A percentile compares a stretch with the other conserved stretches of the same genome.
Conservation (phyloP, 2,329 filamentous ascomycete genomes). For the Akanthomyces lecanii region DNA sequence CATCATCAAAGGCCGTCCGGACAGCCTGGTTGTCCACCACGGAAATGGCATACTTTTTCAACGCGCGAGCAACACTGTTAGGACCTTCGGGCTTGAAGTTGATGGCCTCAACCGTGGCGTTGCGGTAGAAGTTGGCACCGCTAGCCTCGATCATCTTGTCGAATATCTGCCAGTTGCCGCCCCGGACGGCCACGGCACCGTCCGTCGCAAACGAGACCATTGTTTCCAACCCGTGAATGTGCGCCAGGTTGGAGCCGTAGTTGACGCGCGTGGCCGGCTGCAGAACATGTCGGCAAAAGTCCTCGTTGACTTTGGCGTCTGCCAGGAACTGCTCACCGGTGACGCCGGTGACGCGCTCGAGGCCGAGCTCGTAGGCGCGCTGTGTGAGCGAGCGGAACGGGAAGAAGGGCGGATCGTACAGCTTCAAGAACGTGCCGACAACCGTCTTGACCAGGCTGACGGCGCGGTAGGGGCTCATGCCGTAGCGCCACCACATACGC, state of each 20-base stretch:
- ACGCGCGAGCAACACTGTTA: constrained; percentile 34
- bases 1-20: constrained; percentile 63
- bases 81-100: constrained; percentile 38
- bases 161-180: constrained; percentile 95
- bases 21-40: constrained; percentile 38
- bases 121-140: constrained; percentile 56
- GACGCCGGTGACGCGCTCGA: constrained; percentile 61
- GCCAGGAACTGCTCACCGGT: constrained; percentile 72
- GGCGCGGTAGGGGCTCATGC: constrained; percentile 69
- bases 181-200: constrained; percentile 71
- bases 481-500: constrained; percentile 83
- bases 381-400: constrained; percentile 75
- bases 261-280: constrained; percentile 92
- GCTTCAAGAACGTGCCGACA: constrained; percentile 67
- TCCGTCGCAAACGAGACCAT: constrained; percentile 90
- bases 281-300: constrained; percentile 75
- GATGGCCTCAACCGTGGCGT: constrained; percentile 64
- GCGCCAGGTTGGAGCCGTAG: constrained; percentile 83
- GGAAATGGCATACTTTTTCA: constrained; percentile 45
- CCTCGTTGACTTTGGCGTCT: constrained; percentile 59
- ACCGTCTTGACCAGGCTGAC: constrained; percentile 67
- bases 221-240: constrained; percentile 83
- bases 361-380: constrained; percentile 61
- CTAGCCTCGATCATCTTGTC: constrained; percentile 69
- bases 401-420: constrained; percentile 80